Percentiles rank a stretch among this genome's conserved stretches.
Evolutionary conservation across 345 rosid genomes (phyloP).

Genomic region (Garcia nutans): DNA sequence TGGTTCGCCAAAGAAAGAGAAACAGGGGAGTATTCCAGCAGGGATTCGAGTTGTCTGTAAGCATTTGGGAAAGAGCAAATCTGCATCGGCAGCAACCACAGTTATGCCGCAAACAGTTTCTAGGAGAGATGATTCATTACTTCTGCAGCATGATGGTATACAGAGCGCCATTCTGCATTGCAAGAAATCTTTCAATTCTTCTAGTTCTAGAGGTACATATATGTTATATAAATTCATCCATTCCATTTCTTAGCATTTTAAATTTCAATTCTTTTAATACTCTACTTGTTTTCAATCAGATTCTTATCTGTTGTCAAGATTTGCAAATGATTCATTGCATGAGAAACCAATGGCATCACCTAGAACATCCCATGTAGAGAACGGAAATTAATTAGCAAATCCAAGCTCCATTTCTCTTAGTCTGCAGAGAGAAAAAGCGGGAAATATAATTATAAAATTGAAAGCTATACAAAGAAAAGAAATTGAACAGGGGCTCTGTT

Average conservation of each 20-base stretch:
- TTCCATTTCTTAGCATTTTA: background rate
- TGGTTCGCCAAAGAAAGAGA: slow-evolving; percentile 28
- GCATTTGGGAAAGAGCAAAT: slow-evolving; percentile 37
- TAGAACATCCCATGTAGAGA: slow-evolving; percentile 11
- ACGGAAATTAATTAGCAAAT: background rate
- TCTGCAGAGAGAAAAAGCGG: slow-evolving; percentile 7
- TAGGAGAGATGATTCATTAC: slow-evolving; percentile 28
- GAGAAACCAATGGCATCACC: slow-evolving; percentile 18
- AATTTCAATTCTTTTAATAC: background rate
- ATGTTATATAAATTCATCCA: background rate
- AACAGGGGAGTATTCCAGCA: slow-evolving; percentile 17
- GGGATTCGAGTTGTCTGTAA: slow-evolving; percentile 33
- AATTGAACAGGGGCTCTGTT: background rate
- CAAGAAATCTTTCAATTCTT: slow-evolving; percentile 33
- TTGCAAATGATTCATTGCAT: slow-evolving; percentile 14
- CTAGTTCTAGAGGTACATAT: slow-evolving; percentile 22
- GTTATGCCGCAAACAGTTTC: background rate
- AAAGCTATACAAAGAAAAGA: background rate
- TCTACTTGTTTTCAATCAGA: slow-evolving; percentile 8
- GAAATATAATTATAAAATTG: slow-evolving; percentile 3
- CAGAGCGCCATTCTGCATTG: slow-evolving; percentile 38
- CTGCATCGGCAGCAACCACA: slow-evolving; percentile 4
- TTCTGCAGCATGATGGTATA: slow-evolving; percentile 30
- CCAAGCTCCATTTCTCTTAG: background rate
- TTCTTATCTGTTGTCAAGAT: slow-evolving; percentile 20